These are phyloP conservation scores for Mycogone perniciosa DNA, from an alignment of 2,329 filamentous ascomycete species.

Conservation along the genomic window DNA sequence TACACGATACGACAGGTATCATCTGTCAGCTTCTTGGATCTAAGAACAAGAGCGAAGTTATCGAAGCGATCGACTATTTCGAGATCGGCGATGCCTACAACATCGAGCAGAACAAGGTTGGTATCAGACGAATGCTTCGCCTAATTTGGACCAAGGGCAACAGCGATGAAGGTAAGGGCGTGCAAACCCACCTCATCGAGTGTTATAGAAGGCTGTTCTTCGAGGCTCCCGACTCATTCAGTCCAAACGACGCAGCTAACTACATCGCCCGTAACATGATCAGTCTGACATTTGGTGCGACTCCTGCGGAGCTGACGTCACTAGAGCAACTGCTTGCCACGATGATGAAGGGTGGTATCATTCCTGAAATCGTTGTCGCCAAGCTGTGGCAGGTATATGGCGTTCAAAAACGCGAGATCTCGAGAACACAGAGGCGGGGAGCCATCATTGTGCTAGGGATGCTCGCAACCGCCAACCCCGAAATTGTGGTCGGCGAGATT, in stretches of 20 bases:
- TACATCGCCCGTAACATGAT: slow-evolving; percentile 99
- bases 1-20: slow-evolving; percentile 73
- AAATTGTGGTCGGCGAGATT: slow-evolving; percentile 91
- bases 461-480: slow-evolving; percentile 85
- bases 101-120: slow-evolving; percentile 84
- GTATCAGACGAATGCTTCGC: slow-evolving; percentile 91
- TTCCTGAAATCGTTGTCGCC: slow-evolving; percentile 77
- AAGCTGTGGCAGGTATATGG: slow-evolving; percentile 99
- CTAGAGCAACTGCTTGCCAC: slow-evolving; percentile 90
- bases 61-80: slow-evolving; percentile 98
- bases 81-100: slow-evolving; percentile 94
- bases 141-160: slow-evolving; percentile 99
- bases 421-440: slow-evolving; percentile 79
- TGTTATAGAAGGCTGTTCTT: slow-evolving; percentile 96
- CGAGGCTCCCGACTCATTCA: slow-evolving; percentile 84
- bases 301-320: slow-evolving; percentile 89
- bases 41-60: slow-evolving; percentile 96
- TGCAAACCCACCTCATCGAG: slow-evolving; percentile 93
- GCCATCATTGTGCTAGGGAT: slow-evolving; percentile 96
- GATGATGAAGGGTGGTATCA: slow-evolving; percentile 92
- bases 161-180: slow-evolving; percentile 96
- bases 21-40: slow-evolving; percentile 87
- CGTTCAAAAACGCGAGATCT: slow-evolving; percentile 88
- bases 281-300: slow-evolving; percentile 91
- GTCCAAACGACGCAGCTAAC: slow-evolving; percentile 82